Evolutionary conservation across 768 basidiomycete species (phyloP), one percentile per base, ranked within the genome.

Genomic region (Trametes elegans): DNA sequence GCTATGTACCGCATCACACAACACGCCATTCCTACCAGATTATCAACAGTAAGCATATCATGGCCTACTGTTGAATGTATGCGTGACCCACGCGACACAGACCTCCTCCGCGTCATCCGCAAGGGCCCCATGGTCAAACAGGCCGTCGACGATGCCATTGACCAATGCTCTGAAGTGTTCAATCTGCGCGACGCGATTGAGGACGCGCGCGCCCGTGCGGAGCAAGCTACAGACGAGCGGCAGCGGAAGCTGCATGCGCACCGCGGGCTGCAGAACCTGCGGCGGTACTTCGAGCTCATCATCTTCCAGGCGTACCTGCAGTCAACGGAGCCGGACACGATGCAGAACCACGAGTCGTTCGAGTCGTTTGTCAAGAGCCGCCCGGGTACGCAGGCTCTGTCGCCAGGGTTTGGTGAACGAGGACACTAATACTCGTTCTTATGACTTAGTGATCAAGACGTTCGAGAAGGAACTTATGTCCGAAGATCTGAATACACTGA

Each of bases 161-260:
- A 96, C 63, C 86, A 83, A 54, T 96, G 93, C 64, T 82, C 85
- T 14, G 77, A 85, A 14, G 85, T 94, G 3, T 82, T 85, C 69
- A 94, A 98, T 66, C 71, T 98, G 13, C 83, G 93, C 29, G 90
- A 96, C 55, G 80, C 88, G 0, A 96, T 99, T 40, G 96, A 98
- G 62, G 84, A 90, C 21, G 78, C 85, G 2, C 82, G 93, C 21
- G 70, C 80, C n/a, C 73, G 74, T 19, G 93, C 94, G 0, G 92
- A 92, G 60, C 83, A 92, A 59, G 80, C 87, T 0, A 75, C 79
- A 6, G 90, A 93, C 52, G 83, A 88, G 49, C 80, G 79, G 55
- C 79, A 85, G 66, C 88, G 84, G 67, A 78, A 79, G 46, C 67
- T 73, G 3, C 79, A 83, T 66, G 81, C 86, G 0, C 85, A 91